These are phyloP conservation scores for Phytophthora aleatoria DNA, from an alignment of 352 stramenopile genomes.

Conservation along the genomic window DNA sequence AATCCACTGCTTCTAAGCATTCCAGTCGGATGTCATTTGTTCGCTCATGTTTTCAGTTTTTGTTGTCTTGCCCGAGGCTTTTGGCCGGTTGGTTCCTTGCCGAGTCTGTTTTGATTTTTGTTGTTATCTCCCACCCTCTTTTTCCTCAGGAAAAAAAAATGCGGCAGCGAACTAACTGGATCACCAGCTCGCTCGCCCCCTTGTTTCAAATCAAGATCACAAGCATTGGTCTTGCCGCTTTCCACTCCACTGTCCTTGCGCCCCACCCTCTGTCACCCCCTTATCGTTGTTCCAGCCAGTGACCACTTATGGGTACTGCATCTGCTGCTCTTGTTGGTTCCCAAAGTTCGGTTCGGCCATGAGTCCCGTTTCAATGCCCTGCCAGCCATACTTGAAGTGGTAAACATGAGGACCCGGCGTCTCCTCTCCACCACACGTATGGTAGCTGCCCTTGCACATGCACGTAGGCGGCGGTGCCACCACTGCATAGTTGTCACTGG, in stretches of 20 bases:
- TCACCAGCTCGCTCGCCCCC: slow-evolving; percentile 25
- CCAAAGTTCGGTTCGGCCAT: slow-evolving; percentile 37
- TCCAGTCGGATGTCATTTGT: slow-evolving; percentile 29
- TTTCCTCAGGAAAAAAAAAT: slow-evolving; percentile 36
- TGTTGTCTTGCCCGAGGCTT: slow-evolving; percentile 28
- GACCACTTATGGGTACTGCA: slow-evolving; percentile 42
- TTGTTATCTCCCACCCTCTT: slow-evolving; percentile 37
- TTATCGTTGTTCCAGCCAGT: slow-evolving; percentile 3
- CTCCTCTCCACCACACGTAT: slow-evolving; percentile 48
- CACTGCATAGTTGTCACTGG: slow-evolving; percentile 66
- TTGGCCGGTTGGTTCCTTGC: slow-evolving; percentile 27
- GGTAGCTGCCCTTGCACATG: slow-evolving; percentile 64
- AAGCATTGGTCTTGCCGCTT: slow-evolving; percentile 32
- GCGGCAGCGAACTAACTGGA: slow-evolving; percentile 20
- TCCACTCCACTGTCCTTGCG: slow-evolving; percentile 35
- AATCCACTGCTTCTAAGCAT: slow-evolving; percentile 9
- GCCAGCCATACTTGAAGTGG: slow-evolving; percentile 87
- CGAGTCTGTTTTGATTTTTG: slow-evolving; percentile 50
- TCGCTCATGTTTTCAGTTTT: slow-evolving; percentile 37
- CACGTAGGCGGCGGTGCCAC: slow-evolving; percentile 34
- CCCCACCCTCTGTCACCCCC: slow-evolving; percentile 7
- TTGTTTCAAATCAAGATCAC: slow-evolving; percentile 37
- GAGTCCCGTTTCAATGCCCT: slow-evolving; percentile 55
- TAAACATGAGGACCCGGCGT: slow-evolving; percentile 64
- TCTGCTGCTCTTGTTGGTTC: slow-evolving; percentile 34